Conservation (phyloP, 164 flowering plant species). For the Macadamia integrifolia region DNA sequence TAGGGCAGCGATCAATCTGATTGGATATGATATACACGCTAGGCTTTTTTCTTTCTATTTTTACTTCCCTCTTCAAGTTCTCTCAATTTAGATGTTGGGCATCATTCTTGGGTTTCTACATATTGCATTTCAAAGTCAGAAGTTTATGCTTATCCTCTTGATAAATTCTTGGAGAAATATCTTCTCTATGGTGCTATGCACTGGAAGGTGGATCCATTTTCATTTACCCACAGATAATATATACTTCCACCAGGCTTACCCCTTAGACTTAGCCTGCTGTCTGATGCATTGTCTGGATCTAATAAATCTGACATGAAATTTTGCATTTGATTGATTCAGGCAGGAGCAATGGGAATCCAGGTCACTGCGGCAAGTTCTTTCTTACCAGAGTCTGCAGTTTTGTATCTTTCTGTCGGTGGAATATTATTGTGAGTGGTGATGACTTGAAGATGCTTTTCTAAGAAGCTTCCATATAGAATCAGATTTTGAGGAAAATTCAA, state of each 20-base stretch:
- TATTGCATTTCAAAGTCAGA: not conserved
- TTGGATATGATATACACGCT: not conserved
- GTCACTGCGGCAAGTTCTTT: constrained; percentile 58
- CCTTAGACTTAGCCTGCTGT: not conserved
- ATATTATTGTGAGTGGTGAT: constrained; percentile 70
- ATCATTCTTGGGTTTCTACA: not conserved
- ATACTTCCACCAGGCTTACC: not conserved
- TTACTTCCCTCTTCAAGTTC: no score
- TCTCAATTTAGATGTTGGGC: not conserved
- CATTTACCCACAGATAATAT: not conserved
- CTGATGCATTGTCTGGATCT: constrained; percentile 7
- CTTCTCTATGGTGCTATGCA: not conserved
- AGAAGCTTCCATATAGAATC: not conserved
- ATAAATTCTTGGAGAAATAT: not conserved
- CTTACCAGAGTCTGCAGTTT: constrained; percentile 25
- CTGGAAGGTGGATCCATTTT: not conserved
- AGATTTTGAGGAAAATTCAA: not conserved
- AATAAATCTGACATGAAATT: constrained; percentile 3
- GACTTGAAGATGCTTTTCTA: constrained; percentile 1
- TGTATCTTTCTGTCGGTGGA: constrained; percentile 82
- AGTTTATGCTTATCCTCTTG: not conserved
- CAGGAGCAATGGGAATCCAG: constrained; percentile 70
- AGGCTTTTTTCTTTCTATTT: not conserved
- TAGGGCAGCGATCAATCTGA: not conserved
- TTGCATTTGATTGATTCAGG: constrained; percentile 38